Base-by-base conservation (phyloP, 2,329 filamentous ascomycete species). In the Diplodia seriata region DNA sequence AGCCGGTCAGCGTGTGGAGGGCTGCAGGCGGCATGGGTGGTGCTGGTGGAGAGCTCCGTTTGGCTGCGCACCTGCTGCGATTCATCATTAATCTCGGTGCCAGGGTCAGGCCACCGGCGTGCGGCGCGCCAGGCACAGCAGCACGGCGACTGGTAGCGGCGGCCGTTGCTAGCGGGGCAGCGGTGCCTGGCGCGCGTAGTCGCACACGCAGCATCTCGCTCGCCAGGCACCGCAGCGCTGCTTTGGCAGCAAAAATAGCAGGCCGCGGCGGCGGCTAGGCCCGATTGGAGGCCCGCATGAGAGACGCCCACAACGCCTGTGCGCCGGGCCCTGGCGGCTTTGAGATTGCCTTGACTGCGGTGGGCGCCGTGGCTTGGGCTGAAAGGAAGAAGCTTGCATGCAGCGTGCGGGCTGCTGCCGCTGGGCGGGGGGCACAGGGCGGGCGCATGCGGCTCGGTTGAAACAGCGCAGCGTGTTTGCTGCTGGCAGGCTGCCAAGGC, bases 41-140 rank as follows among this genome's bases (percentile, higher is more conserved):
- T 33, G 31, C 31, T 33, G 31, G 26, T 62, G 59, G 59, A 63
- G 59, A 63, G 47, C 40, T 63, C 59, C 59, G 59, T 63, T 51
- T 51, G 59, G 59, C 31, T 38, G 26, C 26, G 26, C 26, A 26
- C 3, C 26, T 26, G 26, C 59, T 63, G 59, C 59, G 59, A 63
- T 63, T 63, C 59, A 63, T 63, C 59, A 63, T 29, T n/a, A 63
- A 63, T 63, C 59, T 63, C 59, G 47, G 59, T 31, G 57, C 43
- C 57, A 50, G 57, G 59, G 59, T 63, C 59, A 63, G 59, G 59
- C 59, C 59, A 53, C 59, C 59, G 36, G 36, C 36, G 36, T 11
- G 9, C 7, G 40, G 11, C 59, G n/a, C 29, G 57, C 57, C 57
- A 63, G 59, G 59, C 36, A 38, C 36, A 36, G 50, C 59, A 36